These are phyloP conservation scores for Nannochloropsis oceanica DNA, from an alignment of 108 stramenopile species.

Conservation along the genomic window DNA sequence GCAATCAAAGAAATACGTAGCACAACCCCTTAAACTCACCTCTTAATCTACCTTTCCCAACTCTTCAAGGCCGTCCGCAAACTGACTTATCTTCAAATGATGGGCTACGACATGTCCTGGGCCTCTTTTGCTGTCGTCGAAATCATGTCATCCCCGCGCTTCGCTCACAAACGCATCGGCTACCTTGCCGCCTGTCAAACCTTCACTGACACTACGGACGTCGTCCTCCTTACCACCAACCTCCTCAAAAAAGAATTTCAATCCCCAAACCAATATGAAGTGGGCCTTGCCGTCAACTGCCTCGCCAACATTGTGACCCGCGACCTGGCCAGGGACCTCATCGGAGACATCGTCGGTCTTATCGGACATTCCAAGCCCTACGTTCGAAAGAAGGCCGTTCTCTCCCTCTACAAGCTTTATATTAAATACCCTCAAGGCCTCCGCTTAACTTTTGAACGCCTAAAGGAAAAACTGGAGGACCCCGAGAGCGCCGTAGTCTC, in stretches of 20 bases:
- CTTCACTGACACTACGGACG: conserved; percentile 83
- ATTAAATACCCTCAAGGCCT: conserved; percentile 97
- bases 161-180: conserved; percentile 86
- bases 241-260: conserved; percentile 86
- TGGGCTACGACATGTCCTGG: conserved; percentile 93
- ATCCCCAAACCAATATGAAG: conserved; percentile 73
- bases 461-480: conserved; percentile 78
- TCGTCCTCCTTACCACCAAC: conserved; percentile 90
- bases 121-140: conserved; percentile 85
- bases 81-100: conserved; percentile 91
- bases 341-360: conserved; percentile 69
- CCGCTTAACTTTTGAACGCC: conserved; percentile 74
- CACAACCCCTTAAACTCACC: neutral
- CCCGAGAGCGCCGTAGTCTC: conserved; percentile 71
- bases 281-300: conserved; percentile 89
- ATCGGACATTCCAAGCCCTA: conserved; percentile 72
- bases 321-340: conserved; percentile 73
- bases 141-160: conserved; percentile 79
- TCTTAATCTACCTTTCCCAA: neutral
- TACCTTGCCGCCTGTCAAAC: conserved; percentile 85
- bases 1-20: neutral
- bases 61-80: conserved; percentile 53
- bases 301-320: conserved; percentile 89
- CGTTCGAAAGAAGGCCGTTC: conserved; percentile 88
- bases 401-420: conserved; percentile 90